Evolutionary conservation across 2,329 filamentous ascomycete species (phyloP).

Genomic region (Fusarium udum): DNA sequence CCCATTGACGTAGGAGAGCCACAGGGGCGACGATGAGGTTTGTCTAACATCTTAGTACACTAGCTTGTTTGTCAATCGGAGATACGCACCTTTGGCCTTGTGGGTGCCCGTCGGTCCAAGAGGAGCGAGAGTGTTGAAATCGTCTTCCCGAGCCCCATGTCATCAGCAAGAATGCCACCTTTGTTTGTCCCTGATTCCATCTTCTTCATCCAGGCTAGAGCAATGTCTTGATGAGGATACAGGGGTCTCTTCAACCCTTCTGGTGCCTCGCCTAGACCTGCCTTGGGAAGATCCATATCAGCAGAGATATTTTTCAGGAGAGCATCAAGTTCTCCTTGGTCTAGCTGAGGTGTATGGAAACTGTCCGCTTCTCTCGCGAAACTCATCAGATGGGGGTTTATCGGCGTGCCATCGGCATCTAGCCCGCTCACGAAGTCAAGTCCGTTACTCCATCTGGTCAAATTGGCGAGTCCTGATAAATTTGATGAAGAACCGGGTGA

Average conservation of each 20-base stretch:
- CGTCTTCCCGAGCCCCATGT: conserved; percentile 94
- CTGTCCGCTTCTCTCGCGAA: conserved; percentile 46
- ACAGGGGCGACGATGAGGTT: conserved; percentile 87
- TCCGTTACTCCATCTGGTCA: conserved; percentile 51
- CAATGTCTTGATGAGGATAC: conserved; percentile 85
- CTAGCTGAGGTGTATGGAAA: conserved; percentile 52
- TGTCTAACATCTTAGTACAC: conserved; percentile 62
- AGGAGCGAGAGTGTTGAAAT: conserved; percentile 85
- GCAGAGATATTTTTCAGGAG: conserved; percentile 78
- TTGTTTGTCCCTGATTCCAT: conserved; percentile 81
- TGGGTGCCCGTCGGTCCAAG: conserved; percentile 69
- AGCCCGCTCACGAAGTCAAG: conserved; percentile 50
- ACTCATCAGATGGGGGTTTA: conserved; percentile 47
- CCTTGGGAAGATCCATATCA: conserved; percentile 70
- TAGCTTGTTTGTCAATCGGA: not conserved
- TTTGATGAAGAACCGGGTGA: conserved; percentile 3
- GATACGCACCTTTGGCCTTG: conserved; percentile 46
- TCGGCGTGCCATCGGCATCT: conserved; percentile 50
- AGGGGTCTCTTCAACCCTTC: conserved; percentile 73
- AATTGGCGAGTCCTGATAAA: conserved; percentile 41
- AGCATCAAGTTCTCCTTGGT: conserved; percentile 72
- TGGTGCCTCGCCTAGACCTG: conserved; percentile 74
- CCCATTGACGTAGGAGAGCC: conserved; percentile 84
- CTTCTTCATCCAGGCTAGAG: conserved; percentile 83
- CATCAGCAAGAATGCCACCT: conserved; percentile 90